phyloP scores from a whole-genome alignment of 805 yeast species.

The Zygosaccharomyces gambellarensis region DNA sequence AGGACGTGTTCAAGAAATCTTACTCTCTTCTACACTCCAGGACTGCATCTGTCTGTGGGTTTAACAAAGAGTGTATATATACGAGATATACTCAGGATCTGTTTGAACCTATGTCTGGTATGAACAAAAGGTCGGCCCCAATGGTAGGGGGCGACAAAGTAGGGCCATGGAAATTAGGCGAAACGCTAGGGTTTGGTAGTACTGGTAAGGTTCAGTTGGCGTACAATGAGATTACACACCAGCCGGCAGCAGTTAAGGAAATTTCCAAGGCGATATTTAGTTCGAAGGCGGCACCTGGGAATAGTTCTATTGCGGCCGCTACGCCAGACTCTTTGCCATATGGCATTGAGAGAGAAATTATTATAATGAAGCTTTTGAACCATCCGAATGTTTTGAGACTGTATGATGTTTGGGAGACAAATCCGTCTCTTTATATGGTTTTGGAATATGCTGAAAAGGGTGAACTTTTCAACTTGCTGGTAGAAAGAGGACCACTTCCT shows the following conservation, averaged over 20 bases:
- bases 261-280: slow-evolving; percentile 76
- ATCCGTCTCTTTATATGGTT: slow-evolving; percentile 75
- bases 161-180: slow-evolving; percentile 96
- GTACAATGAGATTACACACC: slow-evolving; percentile 75
- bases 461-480: slow-evolving; percentile 86
- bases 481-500: slow-evolving; percentile 80
- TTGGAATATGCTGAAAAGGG: slow-evolving; percentile 97
- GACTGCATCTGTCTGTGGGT: too few relatives aligned
- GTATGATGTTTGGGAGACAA: slow-evolving; percentile 85
- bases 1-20: neutral
- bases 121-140: slow-evolving; percentile 15
- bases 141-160: slow-evolving; percentile 42
- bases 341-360: slow-evolving; percentile 83
- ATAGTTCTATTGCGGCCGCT: slow-evolving; percentile 37
- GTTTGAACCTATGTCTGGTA: slow-evolving; percentile 4
- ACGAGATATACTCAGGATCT: too few relatives aligned
- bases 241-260: slow-evolving; percentile 93
- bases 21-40: neutral
- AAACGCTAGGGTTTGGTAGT: slow-evolving; percentile 94
- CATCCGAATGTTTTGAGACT: slow-evolving; percentile 76
- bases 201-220: slow-evolving; percentile 94
- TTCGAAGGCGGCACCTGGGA: slow-evolving; percentile 28
- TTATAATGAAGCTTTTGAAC: slow-evolving; percentile 74
- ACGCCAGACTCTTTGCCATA: slow-evolving; percentile 59
- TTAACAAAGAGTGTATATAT: too few relatives aligned